Percentiles rank a stretch among this genome's conserved stretches.
Evolutionary conservation across 192 early-diverging fungal genomes (phyloP).

Genomic region (Cladochytrium replicatum): DNA sequence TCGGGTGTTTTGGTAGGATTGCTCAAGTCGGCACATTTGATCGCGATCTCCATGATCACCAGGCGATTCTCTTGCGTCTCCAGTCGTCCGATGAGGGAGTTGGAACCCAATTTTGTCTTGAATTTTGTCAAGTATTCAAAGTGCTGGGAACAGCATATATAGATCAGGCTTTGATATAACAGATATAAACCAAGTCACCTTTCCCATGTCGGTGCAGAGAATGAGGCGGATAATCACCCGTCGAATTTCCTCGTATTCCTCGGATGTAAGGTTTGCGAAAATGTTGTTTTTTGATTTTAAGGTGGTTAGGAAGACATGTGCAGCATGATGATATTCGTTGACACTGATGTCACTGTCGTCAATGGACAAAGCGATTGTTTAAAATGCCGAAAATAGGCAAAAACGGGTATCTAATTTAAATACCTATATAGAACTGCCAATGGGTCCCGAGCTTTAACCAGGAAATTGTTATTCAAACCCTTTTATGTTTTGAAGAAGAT

Average conservation of each 20-base stretch:
- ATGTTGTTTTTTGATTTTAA: slow-evolving; percentile 33
- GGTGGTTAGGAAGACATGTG: slow-evolving; percentile 34
- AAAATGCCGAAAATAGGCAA: too few relatives aligned
- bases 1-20: slow-evolving; percentile 36
- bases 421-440: slow-evolving; percentile 40
- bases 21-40: slow-evolving; percentile 50
- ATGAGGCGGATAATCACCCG: slow-evolving; percentile 29
- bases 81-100: slow-evolving; percentile 7
- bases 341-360: slow-evolving; percentile 44
- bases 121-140: slow-evolving; percentile 54
- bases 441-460: slow-evolving; percentile 35
- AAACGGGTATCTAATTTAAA: too few relatives aligned
- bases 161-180: too few relatives aligned
- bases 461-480: slow-evolving; percentile 36
- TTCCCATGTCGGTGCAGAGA: slow-evolving; percentile 43
- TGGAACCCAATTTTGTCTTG: slow-evolving; percentile 33
- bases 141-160: slow-evolving; percentile 46
- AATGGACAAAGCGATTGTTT: too few relatives aligned
- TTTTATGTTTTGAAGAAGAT: slow-evolving; percentile 19
- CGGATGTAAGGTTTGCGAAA: slow-evolving; percentile 25
- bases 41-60: slow-evolving; percentile 39
- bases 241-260: slow-evolving; percentile 37
- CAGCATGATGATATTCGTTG: slow-evolving; percentile 43
- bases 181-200: slow-evolving; percentile 19
- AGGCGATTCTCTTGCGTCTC: slow-evolving; percentile 31